These are phyloP conservation scores for Aurantiochytrium sp. DNA, from an alignment of 108 stramenopile genomes.

Conservation along the genomic window DNA sequence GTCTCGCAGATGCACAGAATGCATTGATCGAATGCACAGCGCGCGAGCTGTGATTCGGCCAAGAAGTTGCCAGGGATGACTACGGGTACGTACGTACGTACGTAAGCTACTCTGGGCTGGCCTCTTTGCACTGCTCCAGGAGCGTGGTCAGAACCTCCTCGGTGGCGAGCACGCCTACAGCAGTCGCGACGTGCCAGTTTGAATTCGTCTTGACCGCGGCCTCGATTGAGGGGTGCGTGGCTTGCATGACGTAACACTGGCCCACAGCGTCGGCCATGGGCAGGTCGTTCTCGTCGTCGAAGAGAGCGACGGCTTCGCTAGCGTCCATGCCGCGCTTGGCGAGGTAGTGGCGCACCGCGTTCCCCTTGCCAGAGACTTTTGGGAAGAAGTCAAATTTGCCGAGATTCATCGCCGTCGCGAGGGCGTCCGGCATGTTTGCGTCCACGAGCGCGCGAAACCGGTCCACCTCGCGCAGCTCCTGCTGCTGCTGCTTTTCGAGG, in stretches of 20 bases:
- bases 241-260: neutral
- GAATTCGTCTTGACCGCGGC: neutral
- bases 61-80: too few species aligned
- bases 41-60: too few species aligned
- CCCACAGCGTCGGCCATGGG: neutral
- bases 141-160: neutral
- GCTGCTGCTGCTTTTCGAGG: neutral
- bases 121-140: neutral
- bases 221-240: neutral
- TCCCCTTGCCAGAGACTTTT: neutral
- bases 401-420: neutral
- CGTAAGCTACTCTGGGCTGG: too few species aligned
- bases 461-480: neutral
- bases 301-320: neutral
- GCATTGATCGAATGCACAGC: too few species aligned
- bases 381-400: conserved; percentile 22
- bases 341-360: neutral
- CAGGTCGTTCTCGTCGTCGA: conserved; percentile 24
- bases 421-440: neutral
- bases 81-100: too few species aligned
- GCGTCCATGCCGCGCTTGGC: neutral
- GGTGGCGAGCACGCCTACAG: neutral
- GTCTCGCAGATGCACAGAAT: too few species aligned
- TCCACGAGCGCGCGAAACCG: neutral
- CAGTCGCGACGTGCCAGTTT: neutral